Evolutionary conservation across 75 land plant species (phyloP).

Genomic region (Cryptomeria japonica): DNA sequence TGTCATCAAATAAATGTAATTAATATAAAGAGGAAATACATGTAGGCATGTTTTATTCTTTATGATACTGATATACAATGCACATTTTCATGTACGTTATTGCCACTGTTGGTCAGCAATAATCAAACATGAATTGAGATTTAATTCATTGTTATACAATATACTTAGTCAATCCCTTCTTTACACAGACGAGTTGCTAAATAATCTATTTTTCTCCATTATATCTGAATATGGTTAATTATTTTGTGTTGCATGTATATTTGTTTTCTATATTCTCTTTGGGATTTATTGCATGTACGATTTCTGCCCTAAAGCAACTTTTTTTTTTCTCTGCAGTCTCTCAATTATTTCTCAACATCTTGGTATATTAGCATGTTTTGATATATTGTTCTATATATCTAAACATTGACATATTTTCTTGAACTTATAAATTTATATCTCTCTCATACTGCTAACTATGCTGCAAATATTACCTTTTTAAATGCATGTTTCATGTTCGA

Average conservation of each 20-base stretch:
- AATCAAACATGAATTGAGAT: background rate
- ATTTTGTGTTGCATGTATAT: background rate
- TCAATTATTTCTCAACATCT: background rate
- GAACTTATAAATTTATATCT: too few relatives aligned
- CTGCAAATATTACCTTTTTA: background rate
- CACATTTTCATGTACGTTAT: background rate
- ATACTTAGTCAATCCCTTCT: background rate
- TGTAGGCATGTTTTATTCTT: background rate
- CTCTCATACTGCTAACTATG: background rate
- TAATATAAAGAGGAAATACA: conserved; percentile 10
- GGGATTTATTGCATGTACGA: background rate
- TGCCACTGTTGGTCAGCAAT: background rate
- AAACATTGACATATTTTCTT: background rate
- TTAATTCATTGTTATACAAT: background rate
- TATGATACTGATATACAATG: background rate
- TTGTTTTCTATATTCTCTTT: background rate
- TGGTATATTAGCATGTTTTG: background rate
- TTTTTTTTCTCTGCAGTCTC: background rate
- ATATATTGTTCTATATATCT: background rate
- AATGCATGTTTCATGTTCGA: background rate
- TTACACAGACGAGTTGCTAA: background rate
- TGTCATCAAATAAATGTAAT: background rate
- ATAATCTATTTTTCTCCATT: background rate
- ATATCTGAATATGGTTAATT: background rate
- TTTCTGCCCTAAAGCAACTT: background rate